Evolutionary conservation across 2,329 filamentous ascomycete species (phyloP).

Genomic region (Hymenoscyphus linearis): DNA sequence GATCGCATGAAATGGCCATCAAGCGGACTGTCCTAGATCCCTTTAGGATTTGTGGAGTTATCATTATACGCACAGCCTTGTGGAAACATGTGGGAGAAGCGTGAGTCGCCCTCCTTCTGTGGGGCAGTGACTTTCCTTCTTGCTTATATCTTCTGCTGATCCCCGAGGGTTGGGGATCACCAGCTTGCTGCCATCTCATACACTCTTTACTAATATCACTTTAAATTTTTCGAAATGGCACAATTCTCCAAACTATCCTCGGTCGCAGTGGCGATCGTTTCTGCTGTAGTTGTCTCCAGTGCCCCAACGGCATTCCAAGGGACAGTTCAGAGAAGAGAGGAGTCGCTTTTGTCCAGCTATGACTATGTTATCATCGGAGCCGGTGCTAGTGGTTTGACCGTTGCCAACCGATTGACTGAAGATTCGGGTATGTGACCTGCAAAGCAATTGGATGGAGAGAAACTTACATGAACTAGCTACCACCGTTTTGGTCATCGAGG

Average conservation of each 20-base stretch:
- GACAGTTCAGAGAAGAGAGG: neutral
- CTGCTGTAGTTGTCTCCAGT: neutral
- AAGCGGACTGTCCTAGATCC: neutral
- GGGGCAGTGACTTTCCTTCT: neutral
- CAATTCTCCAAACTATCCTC: neutral
- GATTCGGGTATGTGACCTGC: neutral
- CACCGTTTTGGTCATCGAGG: neutral
- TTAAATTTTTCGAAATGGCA: neutral
- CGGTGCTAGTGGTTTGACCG: neutral
- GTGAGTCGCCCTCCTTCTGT: neutral
- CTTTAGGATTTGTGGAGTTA: neutral
- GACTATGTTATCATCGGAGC: slow-evolving; percentile 2
- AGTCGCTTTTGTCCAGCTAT: neutral
- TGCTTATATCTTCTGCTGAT: neutral
- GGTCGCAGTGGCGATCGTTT: neutral
- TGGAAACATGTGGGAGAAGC: neutral
- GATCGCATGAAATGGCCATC: neutral
- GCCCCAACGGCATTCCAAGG: neutral
- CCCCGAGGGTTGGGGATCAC: neutral
- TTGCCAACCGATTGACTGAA: slow-evolving; percentile 1
- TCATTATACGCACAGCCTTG: neutral
- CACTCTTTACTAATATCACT: neutral
- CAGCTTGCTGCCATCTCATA: neutral
- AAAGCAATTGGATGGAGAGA: neutral
- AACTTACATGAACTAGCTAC: neutral